Evolutionary conservation across 202 grass and related monocot genomes (phyloP).

Genomic region (Alloteropsis angusta): DNA sequence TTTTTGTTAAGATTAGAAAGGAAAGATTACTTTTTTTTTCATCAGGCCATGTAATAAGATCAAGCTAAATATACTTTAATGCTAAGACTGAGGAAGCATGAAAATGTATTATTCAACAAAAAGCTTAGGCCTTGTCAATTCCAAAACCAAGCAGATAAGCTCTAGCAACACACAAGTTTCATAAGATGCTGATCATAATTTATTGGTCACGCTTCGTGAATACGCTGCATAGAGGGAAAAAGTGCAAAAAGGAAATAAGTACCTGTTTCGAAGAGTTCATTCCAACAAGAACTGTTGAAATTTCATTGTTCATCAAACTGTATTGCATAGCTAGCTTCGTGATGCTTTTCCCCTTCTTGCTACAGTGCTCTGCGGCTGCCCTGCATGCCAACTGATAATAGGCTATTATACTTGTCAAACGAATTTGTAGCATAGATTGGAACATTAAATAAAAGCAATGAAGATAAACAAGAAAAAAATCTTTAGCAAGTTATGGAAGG

Average conservation of each 20-base stretch:
- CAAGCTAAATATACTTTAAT: not conserved
- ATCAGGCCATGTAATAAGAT: not conserved
- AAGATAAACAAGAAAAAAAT: not conserved
- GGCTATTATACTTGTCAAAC: not conserved
- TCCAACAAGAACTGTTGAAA: constrained; percentile 81
- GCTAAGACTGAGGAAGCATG: not conserved
- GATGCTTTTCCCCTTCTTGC: constrained; percentile 57
- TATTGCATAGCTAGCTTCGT: constrained; percentile 78
- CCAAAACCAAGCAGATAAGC: not conserved
- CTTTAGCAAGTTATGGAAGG: not conserved
- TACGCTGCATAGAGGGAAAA: not conserved
- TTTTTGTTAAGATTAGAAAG: not conserved
- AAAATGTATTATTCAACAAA: not conserved
- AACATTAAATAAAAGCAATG: not conserved
- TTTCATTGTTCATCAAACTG: constrained; percentile 82
- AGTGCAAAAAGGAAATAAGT: not conserved
- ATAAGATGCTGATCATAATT: not conserved
- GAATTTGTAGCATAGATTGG: constrained; percentile 3
- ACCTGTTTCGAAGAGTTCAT: constrained; percentile 93
- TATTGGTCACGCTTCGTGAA: not conserved
- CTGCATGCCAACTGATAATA: constrained; percentile 66
- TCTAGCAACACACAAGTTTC: not conserved
- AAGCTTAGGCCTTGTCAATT: not conserved
- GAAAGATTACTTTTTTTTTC: not conserved
- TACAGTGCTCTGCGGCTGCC: constrained; percentile 65